Evolutionary conservation across 306 rosid species (phyloP), one percentile per base, ranked within the genome.

Genomic region (Abrus pulchellus): DNA sequence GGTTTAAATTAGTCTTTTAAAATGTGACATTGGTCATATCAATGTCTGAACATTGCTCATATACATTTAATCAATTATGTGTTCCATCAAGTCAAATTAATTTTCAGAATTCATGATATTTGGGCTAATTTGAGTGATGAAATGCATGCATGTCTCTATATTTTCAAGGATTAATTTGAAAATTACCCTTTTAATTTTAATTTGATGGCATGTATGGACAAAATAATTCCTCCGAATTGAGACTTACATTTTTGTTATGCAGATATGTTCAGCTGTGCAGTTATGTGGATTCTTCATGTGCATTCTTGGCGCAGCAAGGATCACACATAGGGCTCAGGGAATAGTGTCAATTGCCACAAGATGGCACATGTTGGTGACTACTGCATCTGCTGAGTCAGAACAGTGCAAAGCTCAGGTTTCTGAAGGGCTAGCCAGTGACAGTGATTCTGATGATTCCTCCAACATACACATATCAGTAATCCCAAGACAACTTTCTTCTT

Each of bases 291-390:
- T 90, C 78, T 87, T 88, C 71, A 30, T 91, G 82, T 93, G 99
- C 61, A 62, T 95, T 3, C 0, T 91, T 52, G 99, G 93, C 48
- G 99, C 99, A 0, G 88, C 99, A 50, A 91, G 92, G 87, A 95
- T 95, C 75, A 95, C 99, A 9, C 98, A 95, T 33, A 93, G 96
- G 84, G 99, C 97, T 43, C 99, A 95, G 86, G 89, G 93, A 70
- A 90, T 93, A 7, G 93, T 90, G 38, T 82, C 98, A 5, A 85
- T 91, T 48, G 98, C 98, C 8, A 85, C 96, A 7, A 81, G 91
- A 87, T 95, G 99, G 99, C 91, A 95, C 87, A 88, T 95, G 98
- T 28, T 88, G 2, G 94, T 86, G 44, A 95, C 98, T 12, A 86
- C 74, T 2, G 82, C 93, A 5, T 80, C 83, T 43, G 54, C 85